These are phyloP conservation scores for Yamadazyma triangularis DNA, from an alignment of 1,139 yeast species.

Conservation along the genomic window DNA sequence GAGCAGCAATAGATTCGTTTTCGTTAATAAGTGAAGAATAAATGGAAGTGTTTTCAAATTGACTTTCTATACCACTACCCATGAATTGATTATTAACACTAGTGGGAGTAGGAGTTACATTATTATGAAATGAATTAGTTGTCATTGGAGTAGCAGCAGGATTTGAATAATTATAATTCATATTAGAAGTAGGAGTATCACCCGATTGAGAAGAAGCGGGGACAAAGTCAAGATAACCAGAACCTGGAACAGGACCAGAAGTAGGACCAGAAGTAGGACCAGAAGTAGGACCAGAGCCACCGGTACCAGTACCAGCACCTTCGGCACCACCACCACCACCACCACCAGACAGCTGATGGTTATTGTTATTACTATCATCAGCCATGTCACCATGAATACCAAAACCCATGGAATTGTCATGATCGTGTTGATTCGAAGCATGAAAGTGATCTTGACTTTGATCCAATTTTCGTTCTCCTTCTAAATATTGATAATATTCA, in stretches of 20 bases:
- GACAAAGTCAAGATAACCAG: too few relatives aligned
- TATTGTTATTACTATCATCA: background rate
- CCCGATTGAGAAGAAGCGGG: too few relatives aligned
- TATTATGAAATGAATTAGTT: conserved; percentile 1
- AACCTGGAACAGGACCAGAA: too few relatives aligned
- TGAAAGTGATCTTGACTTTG: background rate
- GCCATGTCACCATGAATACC: too few relatives aligned
- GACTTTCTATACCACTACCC: conserved; percentile 1
- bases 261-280: too few relatives aligned
- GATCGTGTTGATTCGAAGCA: background rate
- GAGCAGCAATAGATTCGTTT: conserved; percentile 7
- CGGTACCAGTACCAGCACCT: too few relatives aligned
- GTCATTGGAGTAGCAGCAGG: background rate
- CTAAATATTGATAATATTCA: background rate
- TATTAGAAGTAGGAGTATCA: conserved; percentile 1
- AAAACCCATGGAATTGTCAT: too few relatives aligned
- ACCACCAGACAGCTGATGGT: background rate
- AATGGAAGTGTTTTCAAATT: conserved; percentile 12
- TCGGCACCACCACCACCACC: conserved; percentile 1
- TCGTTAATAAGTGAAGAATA: conserved; percentile 10
- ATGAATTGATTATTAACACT: background rate
- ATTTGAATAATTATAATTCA: background rate
- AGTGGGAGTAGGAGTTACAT: background rate
- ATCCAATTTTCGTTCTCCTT: background rate
- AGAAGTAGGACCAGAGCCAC: too few relatives aligned